Evolutionary conservation across 2,329 filamentous ascomycete species (phyloP).

Genomic region (Fusarium nodosum): DNA sequence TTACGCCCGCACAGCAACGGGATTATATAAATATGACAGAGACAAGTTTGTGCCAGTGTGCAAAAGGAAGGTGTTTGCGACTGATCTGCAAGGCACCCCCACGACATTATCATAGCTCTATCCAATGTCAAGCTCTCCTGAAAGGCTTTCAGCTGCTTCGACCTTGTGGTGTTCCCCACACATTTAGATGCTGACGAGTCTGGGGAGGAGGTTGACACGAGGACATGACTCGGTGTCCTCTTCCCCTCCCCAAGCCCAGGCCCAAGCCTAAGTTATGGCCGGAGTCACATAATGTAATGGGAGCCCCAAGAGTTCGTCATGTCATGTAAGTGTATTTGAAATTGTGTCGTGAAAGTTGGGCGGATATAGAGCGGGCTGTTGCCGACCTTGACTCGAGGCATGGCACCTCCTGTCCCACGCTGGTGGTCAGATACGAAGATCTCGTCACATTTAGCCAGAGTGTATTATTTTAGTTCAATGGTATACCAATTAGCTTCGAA

Average conservation of each 20-base stretch:
- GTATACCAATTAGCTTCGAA: not conserved
- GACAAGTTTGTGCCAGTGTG: conserved; percentile 19
- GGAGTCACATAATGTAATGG: not conserved
- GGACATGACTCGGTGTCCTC: conserved; percentile 21
- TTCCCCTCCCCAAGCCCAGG: not conserved
- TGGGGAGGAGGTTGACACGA: conserved; percentile 8
- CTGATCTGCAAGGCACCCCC: conserved; percentile 28
- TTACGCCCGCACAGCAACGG: conserved; percentile 21
- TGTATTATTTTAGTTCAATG: conserved; percentile 1
- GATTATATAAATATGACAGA: conserved; percentile 4
- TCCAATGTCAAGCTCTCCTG: conserved; percentile 22
- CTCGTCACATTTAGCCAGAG: conserved; percentile 8
- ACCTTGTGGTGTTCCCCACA: conserved; percentile 11
- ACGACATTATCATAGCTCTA: conserved; percentile 6
- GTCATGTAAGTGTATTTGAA: not conserved
- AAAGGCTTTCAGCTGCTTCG: conserved; percentile 6
- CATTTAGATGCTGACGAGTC: conserved; percentile 19
- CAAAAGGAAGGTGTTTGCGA: conserved; percentile 8
- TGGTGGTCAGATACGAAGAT: conserved; percentile 3
- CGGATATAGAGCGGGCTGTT: not conserved
- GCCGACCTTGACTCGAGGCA: conserved; percentile 3
- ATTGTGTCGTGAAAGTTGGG: not conserved
- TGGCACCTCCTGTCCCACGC: not conserved
- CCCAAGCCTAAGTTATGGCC: conserved; percentile 18
- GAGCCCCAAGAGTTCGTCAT: not conserved